Conservation (phyloP, 169 alveolate genomes). For the Neospora caninum region DNA sequence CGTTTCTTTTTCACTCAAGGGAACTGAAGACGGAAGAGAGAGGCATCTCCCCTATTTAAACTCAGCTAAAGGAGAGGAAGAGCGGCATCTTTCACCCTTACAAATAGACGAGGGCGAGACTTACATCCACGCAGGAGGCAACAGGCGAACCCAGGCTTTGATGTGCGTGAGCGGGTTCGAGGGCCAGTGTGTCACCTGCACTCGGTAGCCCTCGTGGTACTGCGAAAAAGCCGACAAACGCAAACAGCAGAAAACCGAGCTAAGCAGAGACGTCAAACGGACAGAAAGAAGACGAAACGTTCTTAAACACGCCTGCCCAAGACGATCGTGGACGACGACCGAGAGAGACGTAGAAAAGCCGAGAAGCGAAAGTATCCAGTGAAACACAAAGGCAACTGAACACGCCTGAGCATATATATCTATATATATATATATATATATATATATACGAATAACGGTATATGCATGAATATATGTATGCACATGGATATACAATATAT, state of each 20-base stretch:
- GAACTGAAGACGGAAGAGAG: too few relatives aligned
- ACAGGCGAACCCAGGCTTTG: slow-evolving; percentile 64
- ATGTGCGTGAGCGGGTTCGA: slow-evolving; percentile 71
- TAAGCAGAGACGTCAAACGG: too few relatives aligned
- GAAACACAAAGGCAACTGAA: too few relatives aligned
- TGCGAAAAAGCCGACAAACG: background rate
- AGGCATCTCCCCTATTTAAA: too few relatives aligned
- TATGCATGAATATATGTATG: background rate
- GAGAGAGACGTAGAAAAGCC: background rate
- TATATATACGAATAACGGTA: background rate
- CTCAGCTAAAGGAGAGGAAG: background rate
- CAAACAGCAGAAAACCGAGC: background rate
- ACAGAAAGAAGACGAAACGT: background rate
- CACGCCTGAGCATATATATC: background rate
- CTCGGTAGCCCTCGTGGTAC: slow-evolving; percentile 78
- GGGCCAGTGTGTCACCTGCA: slow-evolving; percentile 76
- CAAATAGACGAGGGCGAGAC: background rate
- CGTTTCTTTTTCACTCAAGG: too few relatives aligned
- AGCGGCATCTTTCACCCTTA: background rate
- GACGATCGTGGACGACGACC: background rate
- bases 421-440: background rate
- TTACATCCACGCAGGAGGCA: slow-evolving; percentile 56
- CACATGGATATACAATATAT: background rate
- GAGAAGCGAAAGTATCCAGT: too few relatives aligned
- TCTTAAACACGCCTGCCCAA: background rate